A percentile compares a stretch with the other conserved stretches of the same genome.
These are phyloP conservation scores for Suillus fuscotomentosus DNA, from an alignment of 768 basidiomycete genomes.

Conservation along the genomic window DNA sequence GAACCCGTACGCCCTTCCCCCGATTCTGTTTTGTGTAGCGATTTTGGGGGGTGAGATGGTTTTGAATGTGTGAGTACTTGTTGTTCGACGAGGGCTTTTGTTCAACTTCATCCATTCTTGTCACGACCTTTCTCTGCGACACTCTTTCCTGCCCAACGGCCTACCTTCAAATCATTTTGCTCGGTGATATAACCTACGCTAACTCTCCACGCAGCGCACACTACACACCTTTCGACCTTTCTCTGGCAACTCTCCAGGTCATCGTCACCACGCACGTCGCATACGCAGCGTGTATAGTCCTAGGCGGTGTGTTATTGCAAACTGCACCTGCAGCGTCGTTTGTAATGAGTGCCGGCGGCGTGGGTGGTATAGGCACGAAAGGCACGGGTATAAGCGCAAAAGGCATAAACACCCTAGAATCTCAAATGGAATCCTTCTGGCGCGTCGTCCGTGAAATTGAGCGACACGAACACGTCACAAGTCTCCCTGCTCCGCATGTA, in stretches of 20 bases:
- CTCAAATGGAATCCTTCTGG: slow-evolving; percentile 80
- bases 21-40: slow-evolving; percentile 53
- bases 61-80: slow-evolving; percentile 54
- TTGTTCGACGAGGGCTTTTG: background rate
- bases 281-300: slow-evolving; percentile 78
- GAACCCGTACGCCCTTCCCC: slow-evolving; percentile 75
- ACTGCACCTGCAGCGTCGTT: slow-evolving; percentile 61
- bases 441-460: slow-evolving; percentile 87
- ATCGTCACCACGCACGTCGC: slow-evolving; percentile 79
- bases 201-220: slow-evolving; percentile 35
- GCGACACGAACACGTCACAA: slow-evolving; percentile 78
- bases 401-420: slow-evolving; percentile 32
- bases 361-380: background rate
- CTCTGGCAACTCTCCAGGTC: slow-evolving; percentile 76
- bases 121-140: background rate
- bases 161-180: background rate
- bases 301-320: slow-evolving; percentile 86
- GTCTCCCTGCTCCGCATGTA: slow-evolving; percentile 82
- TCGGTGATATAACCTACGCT: background rate
- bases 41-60: slow-evolving; percentile 54
- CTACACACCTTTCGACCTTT: slow-evolving; percentile 77
- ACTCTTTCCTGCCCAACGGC: background rate
- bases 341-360: background rate
- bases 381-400: background rate
- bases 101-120: slow-evolving; percentile 1